phyloP scores from a whole-genome alignment of 352 stramenopile genomes.

The Globisporangium ultimum region DNA sequence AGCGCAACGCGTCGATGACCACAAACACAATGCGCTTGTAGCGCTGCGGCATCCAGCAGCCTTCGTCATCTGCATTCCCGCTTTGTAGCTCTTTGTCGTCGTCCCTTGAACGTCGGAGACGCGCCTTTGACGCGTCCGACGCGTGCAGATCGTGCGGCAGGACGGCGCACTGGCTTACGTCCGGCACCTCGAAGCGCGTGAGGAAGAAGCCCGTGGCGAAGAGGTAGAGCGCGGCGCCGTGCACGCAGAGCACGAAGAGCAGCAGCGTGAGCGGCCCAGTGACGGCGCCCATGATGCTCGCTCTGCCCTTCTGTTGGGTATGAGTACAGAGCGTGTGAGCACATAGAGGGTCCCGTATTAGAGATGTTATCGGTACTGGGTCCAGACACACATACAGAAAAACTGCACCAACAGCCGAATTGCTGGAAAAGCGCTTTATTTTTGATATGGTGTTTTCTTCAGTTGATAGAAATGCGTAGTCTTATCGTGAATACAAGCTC shows the following conservation, averaged over 20 bases:
- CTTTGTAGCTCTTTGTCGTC: slow-evolving; percentile 11
- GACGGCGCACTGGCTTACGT: slow-evolving; percentile 56
- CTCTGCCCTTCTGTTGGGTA: not conserved
- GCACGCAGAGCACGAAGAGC: slow-evolving; percentile 37
- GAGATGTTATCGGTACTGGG: not conserved
- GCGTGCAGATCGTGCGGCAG: slow-evolving; percentile 15
- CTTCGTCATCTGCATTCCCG: not conserved
- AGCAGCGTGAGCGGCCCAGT: slow-evolving; percentile 2
- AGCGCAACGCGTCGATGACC: slow-evolving; percentile 96
- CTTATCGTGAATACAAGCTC: too few relatives aligned
- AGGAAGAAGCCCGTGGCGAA: slow-evolving; percentile 90
- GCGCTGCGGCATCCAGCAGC: slow-evolving; percentile 73
- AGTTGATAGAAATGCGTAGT: too few relatives aligned
- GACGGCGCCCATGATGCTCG: not conserved
- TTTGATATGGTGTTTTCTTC: not conserved
- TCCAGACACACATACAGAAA: not conserved
- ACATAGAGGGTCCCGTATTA: not conserved
- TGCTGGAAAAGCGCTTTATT: not conserved
- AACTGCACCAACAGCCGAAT: not conserved
- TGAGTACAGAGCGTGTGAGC: not conserved
- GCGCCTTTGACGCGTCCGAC: slow-evolving; percentile 4
- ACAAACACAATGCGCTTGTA: slow-evolving; percentile 91
- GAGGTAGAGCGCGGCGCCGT: slow-evolving; percentile 61
- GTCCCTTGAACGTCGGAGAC: slow-evolving; percentile 2
- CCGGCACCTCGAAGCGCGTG: slow-evolving; percentile 80